Conservation (phyloP, 768 basidiomycete species). For the Guyanaporus albipodus region DNA sequence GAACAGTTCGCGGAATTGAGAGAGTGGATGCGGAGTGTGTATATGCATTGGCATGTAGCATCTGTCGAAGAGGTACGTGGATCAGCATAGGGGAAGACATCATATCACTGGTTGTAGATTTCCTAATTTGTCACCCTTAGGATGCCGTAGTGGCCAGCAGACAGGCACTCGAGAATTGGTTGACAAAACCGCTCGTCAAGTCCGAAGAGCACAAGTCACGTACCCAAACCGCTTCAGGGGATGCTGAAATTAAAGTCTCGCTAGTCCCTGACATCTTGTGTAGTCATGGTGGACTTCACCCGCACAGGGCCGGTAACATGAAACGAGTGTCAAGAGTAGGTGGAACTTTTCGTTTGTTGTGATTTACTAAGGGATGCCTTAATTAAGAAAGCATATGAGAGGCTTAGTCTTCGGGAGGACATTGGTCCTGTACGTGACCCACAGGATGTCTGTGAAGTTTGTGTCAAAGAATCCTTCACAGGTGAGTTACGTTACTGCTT, state of each 20-base stretch:
- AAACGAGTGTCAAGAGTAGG: constrained; percentile 62
- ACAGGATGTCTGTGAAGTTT: constrained; percentile 55
- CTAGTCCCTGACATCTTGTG: constrained; percentile 53
- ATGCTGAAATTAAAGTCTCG: constrained; percentile 19
- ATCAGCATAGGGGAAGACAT: constrained; percentile 2
- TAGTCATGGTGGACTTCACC: constrained; percentile 58
- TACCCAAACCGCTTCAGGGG: constrained; percentile 14
- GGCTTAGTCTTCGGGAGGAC: constrained; percentile 35
- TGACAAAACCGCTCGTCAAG: constrained; percentile 37
- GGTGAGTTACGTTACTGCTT: constrained; percentile 37
- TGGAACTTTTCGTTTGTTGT: background rate
- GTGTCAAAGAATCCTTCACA: constrained; percentile 53
- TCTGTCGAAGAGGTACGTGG: constrained; percentile 45
- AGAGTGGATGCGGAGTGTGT: constrained; percentile 54
- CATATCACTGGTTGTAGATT: constrained; percentile 5
- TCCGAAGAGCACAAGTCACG: constrained; percentile 18
- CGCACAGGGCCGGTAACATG: constrained; percentile 55
- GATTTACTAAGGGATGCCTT: background rate
- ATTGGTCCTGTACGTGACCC: constrained; percentile 48
- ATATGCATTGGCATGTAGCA: constrained; percentile 54
- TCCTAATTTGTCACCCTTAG: constrained; percentile 31
- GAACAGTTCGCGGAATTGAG: constrained; percentile 48
- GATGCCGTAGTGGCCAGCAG: constrained; percentile 58
- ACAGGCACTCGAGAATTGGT: constrained; percentile 57
- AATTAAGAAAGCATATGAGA: constrained; percentile 24